These are phyloP conservation scores for Paspalum notatum DNA, from an alignment of 176 grass and related monocot genomes.

Conservation along the genomic window DNA sequence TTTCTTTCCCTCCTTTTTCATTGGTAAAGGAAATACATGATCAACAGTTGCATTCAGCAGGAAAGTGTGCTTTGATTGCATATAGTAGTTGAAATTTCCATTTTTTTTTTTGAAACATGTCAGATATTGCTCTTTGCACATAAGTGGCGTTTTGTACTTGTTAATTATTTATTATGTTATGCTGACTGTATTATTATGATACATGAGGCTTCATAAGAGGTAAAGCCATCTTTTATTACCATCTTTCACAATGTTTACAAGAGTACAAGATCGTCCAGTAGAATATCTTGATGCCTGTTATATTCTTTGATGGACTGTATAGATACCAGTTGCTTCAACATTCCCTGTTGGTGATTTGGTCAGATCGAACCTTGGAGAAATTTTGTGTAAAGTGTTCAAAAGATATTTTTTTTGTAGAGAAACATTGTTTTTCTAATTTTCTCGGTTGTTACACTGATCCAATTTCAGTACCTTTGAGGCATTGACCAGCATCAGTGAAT, in stretches of 20 bases:
- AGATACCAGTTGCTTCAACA: neutral
- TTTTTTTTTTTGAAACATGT: neutral
- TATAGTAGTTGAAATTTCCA: neutral
- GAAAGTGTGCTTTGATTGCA: neutral
- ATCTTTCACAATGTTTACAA: neutral
- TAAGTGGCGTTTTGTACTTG: neutral
- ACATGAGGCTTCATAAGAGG: constrained; percentile 12
- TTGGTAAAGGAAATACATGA: neutral
- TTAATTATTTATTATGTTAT: constrained; percentile 15
- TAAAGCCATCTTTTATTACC: neutral
- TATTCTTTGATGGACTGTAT: constrained; percentile 25
- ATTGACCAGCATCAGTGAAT: neutral
- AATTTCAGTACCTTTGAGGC: neutral
- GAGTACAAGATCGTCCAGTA: neutral
- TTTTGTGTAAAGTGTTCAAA: neutral
- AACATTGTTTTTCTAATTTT: neutral
- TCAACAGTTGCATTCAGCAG: neutral
- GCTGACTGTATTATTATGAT: neutral
- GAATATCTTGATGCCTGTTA: neutral
- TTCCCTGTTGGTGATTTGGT: neutral
- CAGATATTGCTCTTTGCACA: constrained; percentile 7
- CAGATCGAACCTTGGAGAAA: neutral
- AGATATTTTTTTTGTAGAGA: neutral
- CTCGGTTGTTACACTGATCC: neutral
- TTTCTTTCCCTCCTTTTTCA: neutral